Evolutionary conservation across 1,284 basidiomycete genomes (phyloP).

Genomic region (Cutaneotrichosporon daszewskae): DNA sequence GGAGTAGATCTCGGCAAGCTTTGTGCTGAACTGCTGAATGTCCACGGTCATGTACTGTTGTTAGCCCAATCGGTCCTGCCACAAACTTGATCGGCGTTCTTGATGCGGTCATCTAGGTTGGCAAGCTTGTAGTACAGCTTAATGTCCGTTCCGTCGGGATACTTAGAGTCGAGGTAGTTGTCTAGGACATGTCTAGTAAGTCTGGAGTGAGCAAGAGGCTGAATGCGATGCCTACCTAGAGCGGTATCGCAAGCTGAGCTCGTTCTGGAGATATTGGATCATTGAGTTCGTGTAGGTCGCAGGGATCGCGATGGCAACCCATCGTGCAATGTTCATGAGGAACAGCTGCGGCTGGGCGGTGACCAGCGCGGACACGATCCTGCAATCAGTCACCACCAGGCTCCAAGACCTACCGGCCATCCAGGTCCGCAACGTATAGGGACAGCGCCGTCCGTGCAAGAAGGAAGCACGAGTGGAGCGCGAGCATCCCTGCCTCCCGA

Average conservation of each 20-base stretch:
- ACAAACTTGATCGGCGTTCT: constrained; percentile 84
- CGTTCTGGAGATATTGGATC: constrained; percentile 89
- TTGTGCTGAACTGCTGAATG: constrained; percentile 85
- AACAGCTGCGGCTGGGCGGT: constrained; percentile 75
- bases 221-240: constrained; percentile 53
- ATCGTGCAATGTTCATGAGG: constrained; percentile 75
- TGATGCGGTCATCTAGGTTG: constrained; percentile 88
- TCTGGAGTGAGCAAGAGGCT: background rate
- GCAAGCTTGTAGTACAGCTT: constrained; percentile 89
- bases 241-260: constrained; percentile 86
- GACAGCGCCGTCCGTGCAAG: constrained; percentile 84
- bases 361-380: constrained; percentile 93
- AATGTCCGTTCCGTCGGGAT: constrained; percentile 13
- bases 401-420: constrained; percentile 62
- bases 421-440: constrained; percentile 90
- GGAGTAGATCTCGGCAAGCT: constrained; percentile 89
- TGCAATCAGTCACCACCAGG: constrained; percentile 38
- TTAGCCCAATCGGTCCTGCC: background rate
- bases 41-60: constrained; percentile 72
- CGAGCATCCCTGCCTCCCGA: constrained; percentile 78
- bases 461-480: constrained; percentile 81
- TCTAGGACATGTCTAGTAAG: constrained; percentile 4
- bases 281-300: constrained; percentile 96
- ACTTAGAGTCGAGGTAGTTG: constrained; percentile 69
- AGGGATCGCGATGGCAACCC: constrained; percentile 90